A percentile compares a stretch with the other conserved stretches of the same genome.
Conservation (phyloP, 1,139 yeast genomes). For the Suhomyces kunorum region DNA sequence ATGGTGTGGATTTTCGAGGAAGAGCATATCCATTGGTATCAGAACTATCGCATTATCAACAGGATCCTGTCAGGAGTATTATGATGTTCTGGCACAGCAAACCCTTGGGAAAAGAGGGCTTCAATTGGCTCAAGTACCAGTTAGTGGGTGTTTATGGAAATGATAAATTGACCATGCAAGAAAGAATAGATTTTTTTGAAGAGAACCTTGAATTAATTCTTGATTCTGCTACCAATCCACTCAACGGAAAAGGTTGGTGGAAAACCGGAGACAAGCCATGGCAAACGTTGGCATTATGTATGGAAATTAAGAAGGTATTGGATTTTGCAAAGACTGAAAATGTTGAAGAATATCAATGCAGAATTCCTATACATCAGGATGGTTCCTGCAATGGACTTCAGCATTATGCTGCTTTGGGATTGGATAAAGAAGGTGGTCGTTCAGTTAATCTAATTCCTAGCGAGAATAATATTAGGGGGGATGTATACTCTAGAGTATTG, state of each 20-base stretch:
- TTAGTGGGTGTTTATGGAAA: conserved; percentile 39
- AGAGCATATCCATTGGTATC: conserved; percentile 45
- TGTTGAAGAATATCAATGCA: conserved; percentile 27
- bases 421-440: conserved; percentile 37
- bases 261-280: conserved; percentile 42
- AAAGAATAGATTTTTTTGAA: conserved; percentile 32
- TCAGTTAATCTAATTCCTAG: conserved; percentile 40
- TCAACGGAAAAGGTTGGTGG: conserved; percentile 38
- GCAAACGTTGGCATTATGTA: conserved; percentile 40
- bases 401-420: conserved; percentile 48
- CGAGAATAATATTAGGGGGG: conserved; percentile 25
- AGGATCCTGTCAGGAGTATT: conserved; percentile 37
- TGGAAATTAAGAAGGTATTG: conserved; percentile 31
- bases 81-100: conserved; percentile 43
- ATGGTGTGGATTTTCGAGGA: conserved; percentile 45
- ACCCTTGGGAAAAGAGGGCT: conserved; percentile 39
- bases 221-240: conserved; percentile 33
- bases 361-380: conserved; percentile 47
- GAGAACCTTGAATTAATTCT: conserved; percentile 24
- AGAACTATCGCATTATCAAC: conserved; percentile 38
- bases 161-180: conserved; percentile 28
- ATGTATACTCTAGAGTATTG: conserved; percentile 40
- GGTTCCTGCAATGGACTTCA: conserved; percentile 53
- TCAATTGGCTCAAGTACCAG: conserved; percentile 44
- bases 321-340: conserved; percentile 20